Percentiles rank a stretch among this genome's conserved stretches.
Conservation (phyloP, 208 protist genomes). For the Leishmania tarentolae region DNA sequence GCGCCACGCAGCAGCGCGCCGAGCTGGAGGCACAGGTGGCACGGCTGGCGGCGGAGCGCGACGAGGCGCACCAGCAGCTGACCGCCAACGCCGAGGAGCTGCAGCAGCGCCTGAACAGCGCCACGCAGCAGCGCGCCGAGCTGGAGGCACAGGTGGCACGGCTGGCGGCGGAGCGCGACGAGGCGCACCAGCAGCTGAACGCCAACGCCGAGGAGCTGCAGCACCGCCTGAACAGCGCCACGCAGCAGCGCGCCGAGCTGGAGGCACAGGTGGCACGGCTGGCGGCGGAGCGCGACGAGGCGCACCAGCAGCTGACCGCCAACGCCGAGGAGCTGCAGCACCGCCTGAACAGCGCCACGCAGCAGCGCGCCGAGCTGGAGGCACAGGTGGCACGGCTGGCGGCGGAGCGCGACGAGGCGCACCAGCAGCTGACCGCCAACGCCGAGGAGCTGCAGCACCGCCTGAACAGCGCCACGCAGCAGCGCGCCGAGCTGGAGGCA, state of each 20-base stretch:
- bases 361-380: no score
- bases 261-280: neutral
- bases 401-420: neutral
- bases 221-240: neutral
- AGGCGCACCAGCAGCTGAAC: neutral
- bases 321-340: neutral
- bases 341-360: no score
- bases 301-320: neutral
- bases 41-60: constrained; percentile 18
- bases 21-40: constrained; percentile 11
- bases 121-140: no score
- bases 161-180: neutral
- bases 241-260: neutral
- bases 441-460: neutral
- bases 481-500: constrained; percentile 6
- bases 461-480: neutral
- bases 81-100: constrained; percentile 21
- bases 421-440: neutral
- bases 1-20: constrained; percentile 6
- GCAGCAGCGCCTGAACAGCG: neutral
- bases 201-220: neutral
- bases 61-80: constrained; percentile 20
- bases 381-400: no score
- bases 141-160: neutral
- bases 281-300: neutral